Conservation (phyloP, 257 asterid species). For the Ligustrum vulgare region DNA sequence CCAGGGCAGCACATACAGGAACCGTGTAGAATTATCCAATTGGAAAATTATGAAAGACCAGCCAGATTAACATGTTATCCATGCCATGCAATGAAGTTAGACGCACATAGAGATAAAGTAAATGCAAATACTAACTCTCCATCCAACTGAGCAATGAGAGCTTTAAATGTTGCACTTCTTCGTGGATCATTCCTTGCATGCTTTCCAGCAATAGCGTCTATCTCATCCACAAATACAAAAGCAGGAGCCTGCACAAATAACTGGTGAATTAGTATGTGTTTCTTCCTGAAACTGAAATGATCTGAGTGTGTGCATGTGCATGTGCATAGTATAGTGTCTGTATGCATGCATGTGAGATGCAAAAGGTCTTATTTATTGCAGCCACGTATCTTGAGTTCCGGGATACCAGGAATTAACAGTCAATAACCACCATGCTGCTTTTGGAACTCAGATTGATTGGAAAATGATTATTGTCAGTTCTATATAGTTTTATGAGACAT, state of each 20-base stretch:
- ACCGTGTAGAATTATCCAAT: neutral
- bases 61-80: conserved; percentile 25
- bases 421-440: neutral
- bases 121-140: conserved; percentile 77
- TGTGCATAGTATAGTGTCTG: neutral
- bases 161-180: conserved; percentile 85
- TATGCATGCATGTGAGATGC: neutral
- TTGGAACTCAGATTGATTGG: neutral
- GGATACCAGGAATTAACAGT: neutral
- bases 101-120: conserved; percentile 9
- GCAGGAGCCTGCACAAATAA: conserved; percentile 82
- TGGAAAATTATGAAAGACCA: conserved; percentile 6
- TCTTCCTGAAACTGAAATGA: conserved; percentile 21
- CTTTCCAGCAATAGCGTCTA: conserved; percentile 99
- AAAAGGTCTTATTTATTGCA: conserved; percentile 2
- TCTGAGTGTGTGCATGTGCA: neutral
- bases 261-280: conserved; percentile 16
- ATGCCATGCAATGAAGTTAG: conserved; percentile 21
- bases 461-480: neutral
- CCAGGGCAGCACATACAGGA: neutral
- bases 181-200: conserved; percentile 90
- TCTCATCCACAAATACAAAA: conserved; percentile 93
- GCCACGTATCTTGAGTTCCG: neutral
- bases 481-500: conserved; percentile 1
- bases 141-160: conserved; percentile 88